phyloP scores from a whole-genome alignment of 2,329 filamentous ascomycete species.

The Setomelanomma holmii region DNA sequence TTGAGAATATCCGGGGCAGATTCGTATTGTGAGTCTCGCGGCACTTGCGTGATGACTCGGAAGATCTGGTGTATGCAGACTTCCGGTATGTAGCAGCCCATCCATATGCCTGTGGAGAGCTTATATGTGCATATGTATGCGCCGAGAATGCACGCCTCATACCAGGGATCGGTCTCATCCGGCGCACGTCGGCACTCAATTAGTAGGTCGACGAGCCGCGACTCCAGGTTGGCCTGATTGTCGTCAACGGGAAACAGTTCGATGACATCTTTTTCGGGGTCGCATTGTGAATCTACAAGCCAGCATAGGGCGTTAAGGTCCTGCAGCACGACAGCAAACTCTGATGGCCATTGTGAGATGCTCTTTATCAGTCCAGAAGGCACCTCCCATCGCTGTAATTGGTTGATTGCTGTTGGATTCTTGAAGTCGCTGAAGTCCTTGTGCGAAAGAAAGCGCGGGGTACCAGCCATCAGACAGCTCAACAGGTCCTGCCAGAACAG shows the following conservation, averaged over 20 bases:
- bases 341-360: not conserved
- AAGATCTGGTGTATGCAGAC: conserved; percentile 18
- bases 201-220: conserved; percentile 17
- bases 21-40: conserved; percentile 1
- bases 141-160: conserved; percentile 21
- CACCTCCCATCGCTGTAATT: not conserved
- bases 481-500: conserved; percentile 27
- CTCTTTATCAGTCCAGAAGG: conserved; percentile 12
- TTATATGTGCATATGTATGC: conserved; percentile 24
- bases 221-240: conserved; percentile 19
- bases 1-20: conserved; percentile 6
- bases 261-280: not conserved
- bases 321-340: conserved; percentile 9
- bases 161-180: conserved; percentile 4
- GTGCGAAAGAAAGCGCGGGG: conserved; percentile 18
- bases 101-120: conserved; percentile 24
- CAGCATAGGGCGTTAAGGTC: conserved; percentile 19
- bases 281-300: conserved; percentile 12
- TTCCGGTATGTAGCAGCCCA: conserved; percentile 23
- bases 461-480: conserved; percentile 20
- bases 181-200: conserved; percentile 2
- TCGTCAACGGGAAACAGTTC: conserved; percentile 18
- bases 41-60: conserved; percentile 7
- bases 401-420: not conserved
- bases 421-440: conserved; percentile 10